These are phyloP conservation scores for Podospora comata DNA, from an alignment of 495 filamentous ascomycete genomes.

Conservation along the genomic window DNA sequence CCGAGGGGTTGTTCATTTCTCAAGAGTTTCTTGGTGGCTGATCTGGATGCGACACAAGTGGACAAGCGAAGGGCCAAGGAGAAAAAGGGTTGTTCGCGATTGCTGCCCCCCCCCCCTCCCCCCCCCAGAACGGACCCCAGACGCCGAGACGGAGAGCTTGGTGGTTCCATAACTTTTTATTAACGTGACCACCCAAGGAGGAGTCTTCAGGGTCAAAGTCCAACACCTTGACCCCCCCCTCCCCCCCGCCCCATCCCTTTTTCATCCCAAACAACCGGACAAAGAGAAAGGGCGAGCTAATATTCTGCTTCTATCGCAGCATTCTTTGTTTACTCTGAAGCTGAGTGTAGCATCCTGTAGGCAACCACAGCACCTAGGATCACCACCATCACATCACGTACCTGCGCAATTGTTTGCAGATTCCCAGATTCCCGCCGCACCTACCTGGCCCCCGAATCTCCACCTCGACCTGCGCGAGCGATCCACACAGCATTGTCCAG, in stretches of 20 bases:
- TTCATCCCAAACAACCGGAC: conserved; percentile 18
- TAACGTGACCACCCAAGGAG: conserved; percentile 7
- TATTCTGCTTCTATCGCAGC: background rate
- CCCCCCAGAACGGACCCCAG: background rate
- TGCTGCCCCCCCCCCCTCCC: background rate
- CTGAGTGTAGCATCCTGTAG: background rate
- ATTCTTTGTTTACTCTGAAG: background rate
- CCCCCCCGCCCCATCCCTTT: conserved; percentile 14
- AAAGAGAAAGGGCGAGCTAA: background rate
- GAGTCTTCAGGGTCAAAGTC: background rate
- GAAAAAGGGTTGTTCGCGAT: background rate
- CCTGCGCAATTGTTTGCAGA: background rate
- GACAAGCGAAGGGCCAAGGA: background rate
- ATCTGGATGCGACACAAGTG: conserved; percentile 2
- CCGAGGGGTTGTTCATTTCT: background rate
- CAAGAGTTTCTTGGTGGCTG: background rate
- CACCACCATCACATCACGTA: background rate
- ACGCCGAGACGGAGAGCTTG: conserved; percentile 9
- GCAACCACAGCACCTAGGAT: background rate
- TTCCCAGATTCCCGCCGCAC: background rate
- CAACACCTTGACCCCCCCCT: conserved; percentile 3
- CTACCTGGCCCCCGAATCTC: background rate
- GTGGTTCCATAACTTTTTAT: conserved; percentile 13
- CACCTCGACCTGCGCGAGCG: background rate
- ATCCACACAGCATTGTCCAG: background rate